These are phyloP conservation scores for Stenocarpella maydis DNA, from an alignment of 2,329 filamentous ascomycete species.

Conservation along the genomic window DNA sequence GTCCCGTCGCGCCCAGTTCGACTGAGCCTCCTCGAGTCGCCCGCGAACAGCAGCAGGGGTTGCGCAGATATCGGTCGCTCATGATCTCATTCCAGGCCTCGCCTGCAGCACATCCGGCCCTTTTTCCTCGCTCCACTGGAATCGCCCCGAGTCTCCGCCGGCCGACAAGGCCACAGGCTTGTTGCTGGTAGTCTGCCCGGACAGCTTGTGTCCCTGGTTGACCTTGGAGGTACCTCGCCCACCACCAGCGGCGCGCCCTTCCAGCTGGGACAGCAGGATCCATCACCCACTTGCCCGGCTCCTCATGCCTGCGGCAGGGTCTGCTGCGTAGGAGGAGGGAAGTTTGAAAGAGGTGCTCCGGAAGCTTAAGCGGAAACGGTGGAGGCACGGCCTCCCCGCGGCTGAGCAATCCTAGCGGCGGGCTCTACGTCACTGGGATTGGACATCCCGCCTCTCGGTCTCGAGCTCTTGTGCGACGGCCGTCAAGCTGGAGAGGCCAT, in stretches of 20 bases:
- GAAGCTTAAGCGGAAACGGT: background rate
- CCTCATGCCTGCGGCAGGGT: background rate
- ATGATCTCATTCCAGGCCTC: constrained; percentile 35
- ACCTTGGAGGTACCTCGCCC: constrained; percentile 22
- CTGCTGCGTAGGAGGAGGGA: constrained; percentile 4
- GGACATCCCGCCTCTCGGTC: constrained; percentile 22
- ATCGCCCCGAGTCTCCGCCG: constrained; percentile 33
- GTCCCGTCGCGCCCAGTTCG: constrained; percentile 2
- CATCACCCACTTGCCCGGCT: too few species aligned
- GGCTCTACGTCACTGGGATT: constrained; percentile 26
- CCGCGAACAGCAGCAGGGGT: constrained; percentile 25
- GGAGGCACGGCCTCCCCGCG: constrained; percentile 9
- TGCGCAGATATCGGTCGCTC: constrained; percentile 25
- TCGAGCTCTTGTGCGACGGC: constrained; percentile 48
- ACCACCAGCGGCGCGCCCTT: constrained; percentile 5
- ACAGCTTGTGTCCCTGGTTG: constrained; percentile 5
- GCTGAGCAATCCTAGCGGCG: constrained; percentile 11
- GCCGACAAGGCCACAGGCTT: constrained; percentile 32
- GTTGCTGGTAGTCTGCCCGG: constrained; percentile 26
- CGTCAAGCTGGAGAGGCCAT: constrained; percentile 36
- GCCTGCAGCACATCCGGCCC: constrained; percentile 35
- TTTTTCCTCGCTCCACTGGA: constrained; percentile 35
- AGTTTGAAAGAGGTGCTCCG: background rate
- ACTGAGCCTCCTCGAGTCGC: constrained; percentile 6
- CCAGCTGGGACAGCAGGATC: constrained; percentile 5